Base-by-base conservation (phyloP, 768 basidiomycete genomes). In the Candolleomyces efflorescens region DNA sequence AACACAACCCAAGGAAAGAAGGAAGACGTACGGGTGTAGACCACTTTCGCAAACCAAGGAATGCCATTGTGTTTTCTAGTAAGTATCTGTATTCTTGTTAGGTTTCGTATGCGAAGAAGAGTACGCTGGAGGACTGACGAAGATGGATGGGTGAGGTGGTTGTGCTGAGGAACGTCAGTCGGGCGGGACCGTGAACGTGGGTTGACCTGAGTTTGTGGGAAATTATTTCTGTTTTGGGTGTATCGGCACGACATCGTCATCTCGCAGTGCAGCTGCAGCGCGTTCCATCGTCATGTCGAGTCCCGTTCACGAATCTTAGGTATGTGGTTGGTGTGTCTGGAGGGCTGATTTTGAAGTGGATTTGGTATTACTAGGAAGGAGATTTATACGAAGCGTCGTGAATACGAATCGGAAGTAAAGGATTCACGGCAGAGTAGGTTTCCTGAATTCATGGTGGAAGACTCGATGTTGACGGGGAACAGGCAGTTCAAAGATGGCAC, bases 21-120 rank as follows among this genome's bases (percentile, higher is more conserved):
- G n/a, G n/a, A n/a, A n/a, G n/a, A 82, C 85, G 72, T 75, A 79
- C 89, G 57, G 89, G 89, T 64, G 86, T 87, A 59, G 87, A 81
- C 86, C 86, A 91, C 76, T 89, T 88, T 74, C 89, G 87, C 63
- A 88, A 76, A 76, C 87, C 88, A 65, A 91, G 75, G 80, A 89
- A 87, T 66, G 83, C 80, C 87, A 89, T 89, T 71, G 62, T 68
- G 62, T 68, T 61, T 67, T 65, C 26, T 23, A 64, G 59, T 56
- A 50, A 51, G 46, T 57, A 27, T 61, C 49, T 45, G 49, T 55
- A 43, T 17, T 15, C 50, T 56, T 15, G 17, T 47, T 23, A n/a
- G 24, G 17, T 20, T 24, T 0, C 56, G 23, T 59, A 48, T 11
- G 27, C 23, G 17, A 20, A 27, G 55, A 37, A 46, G 37, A 39